These are phyloP conservation scores for Saccharata proteae DNA, from an alignment of 2,329 filamentous ascomycete genomes.

Conservation along the genomic window DNA sequence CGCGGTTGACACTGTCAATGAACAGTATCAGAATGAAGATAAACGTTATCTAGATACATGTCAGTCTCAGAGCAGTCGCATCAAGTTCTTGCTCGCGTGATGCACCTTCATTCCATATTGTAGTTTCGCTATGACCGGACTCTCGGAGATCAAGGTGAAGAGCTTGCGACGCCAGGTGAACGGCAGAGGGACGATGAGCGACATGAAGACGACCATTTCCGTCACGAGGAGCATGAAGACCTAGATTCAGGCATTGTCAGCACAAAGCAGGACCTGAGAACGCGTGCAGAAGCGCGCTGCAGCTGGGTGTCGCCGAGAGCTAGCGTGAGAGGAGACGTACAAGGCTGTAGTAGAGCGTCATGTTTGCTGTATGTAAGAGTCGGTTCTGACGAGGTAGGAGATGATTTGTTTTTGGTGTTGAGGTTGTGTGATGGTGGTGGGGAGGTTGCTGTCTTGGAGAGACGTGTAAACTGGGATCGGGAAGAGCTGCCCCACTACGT, in stretches of 20 bases:
- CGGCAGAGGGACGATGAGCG: slow-evolving; percentile 75
- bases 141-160: slow-evolving; percentile 94
- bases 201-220: slow-evolving; percentile 73
- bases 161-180: slow-evolving; percentile 76
- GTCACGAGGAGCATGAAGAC: slow-evolving; percentile 72
- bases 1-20: slow-evolving; percentile 88
- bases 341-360: slow-evolving; percentile 60
- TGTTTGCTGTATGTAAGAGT: no score
- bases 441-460: no score
- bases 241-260: slow-evolving; percentile 30
- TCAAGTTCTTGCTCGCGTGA: slow-evolving; percentile 11
- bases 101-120: slow-evolving; percentile 90
- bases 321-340: slow-evolving; percentile 31
- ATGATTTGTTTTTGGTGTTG: no score
- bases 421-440: no score
- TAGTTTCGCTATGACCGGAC: slow-evolving; percentile 71
- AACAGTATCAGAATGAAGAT: slow-evolving; percentile 98
- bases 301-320: slow-evolving; percentile 35
- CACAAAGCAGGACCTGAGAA: not conserved
- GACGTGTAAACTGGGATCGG: no score
- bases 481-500: no score
- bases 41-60: slow-evolving; percentile 62
- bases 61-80: not conserved
- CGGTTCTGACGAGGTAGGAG: no score
- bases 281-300: slow-evolving; percentile 23